These are phyloP conservation scores for Gentiana macrophylla DNA, from an alignment of 257 asterid species.

Conservation along the genomic window DNA sequence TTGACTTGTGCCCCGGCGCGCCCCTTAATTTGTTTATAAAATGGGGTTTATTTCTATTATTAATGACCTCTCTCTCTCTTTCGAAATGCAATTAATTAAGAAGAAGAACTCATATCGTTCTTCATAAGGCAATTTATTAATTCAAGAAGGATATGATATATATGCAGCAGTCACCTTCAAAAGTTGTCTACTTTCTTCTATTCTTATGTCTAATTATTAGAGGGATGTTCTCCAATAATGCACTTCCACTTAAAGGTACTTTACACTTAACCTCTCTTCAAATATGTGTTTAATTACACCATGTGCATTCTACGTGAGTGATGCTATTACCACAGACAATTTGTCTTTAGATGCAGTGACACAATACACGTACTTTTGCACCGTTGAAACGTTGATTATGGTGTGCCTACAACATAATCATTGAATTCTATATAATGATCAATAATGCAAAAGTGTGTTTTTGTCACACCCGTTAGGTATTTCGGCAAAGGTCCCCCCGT, in stretches of 20 bases:
- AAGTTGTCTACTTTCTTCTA: slow-evolving; percentile 23
- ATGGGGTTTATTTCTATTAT: slow-evolving; percentile 15
- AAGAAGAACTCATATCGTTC: background rate
- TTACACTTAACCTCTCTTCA: too few relatives aligned
- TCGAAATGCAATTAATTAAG: slow-evolving; percentile 20
- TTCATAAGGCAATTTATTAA: background rate
- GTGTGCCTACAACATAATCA: too few relatives aligned
- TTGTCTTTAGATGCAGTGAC: too few relatives aligned
- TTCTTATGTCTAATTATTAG: slow-evolving; percentile 19
- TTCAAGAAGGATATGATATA: background rate
- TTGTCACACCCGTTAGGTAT: too few relatives aligned
- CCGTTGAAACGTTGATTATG: too few relatives aligned
- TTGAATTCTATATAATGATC: too few relatives aligned
- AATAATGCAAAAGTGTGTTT: too few relatives aligned
- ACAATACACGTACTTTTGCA: too few relatives aligned
- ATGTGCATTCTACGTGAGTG: too few relatives aligned
- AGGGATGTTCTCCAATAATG: slow-evolving; percentile 7
- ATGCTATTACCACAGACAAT: too few relatives aligned
- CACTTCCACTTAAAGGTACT: slow-evolving; percentile 3
- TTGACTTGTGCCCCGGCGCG: slow-evolving; percentile 29
- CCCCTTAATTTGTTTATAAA: slow-evolving; percentile 16
- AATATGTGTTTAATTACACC: too few relatives aligned
- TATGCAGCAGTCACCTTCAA: slow-evolving; percentile 21
- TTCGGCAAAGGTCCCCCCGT: too few relatives aligned
- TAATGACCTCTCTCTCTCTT: slow-evolving; percentile 17